These are phyloP conservation scores for Elaeis oleifera DNA, from an alignment of 202 grass and related monocot species.

Conservation along the genomic window DNA sequence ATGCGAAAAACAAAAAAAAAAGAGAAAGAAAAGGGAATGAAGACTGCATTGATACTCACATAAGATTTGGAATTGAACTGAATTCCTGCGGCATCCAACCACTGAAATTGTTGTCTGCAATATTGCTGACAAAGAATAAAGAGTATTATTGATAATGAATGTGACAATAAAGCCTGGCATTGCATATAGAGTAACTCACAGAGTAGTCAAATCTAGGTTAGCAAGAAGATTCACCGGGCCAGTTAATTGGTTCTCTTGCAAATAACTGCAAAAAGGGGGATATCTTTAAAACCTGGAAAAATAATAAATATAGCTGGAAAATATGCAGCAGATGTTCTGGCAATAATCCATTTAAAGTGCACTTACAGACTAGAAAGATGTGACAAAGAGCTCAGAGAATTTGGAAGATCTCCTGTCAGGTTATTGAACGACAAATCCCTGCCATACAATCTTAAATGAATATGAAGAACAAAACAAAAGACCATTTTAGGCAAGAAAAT, in stretches of 20 bases:
- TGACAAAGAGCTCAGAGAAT: slow-evolving; percentile 67
- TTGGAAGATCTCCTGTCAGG: slow-evolving; percentile 78
- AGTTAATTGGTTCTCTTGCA: slow-evolving; percentile 82
- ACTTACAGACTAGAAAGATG: slow-evolving; percentile 94
- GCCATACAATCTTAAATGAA: slow-evolving; percentile 44
- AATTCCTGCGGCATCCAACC: slow-evolving; percentile 93
- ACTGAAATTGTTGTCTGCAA: slow-evolving; percentile 90
- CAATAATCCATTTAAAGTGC: slow-evolving; percentile 10
- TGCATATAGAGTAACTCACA: slow-evolving; percentile 45
- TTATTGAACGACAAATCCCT: slow-evolving; percentile 96
- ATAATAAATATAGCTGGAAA: slow-evolving; percentile 1
- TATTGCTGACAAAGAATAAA: slow-evolving; percentile 53
- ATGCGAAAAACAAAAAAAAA: not conserved
- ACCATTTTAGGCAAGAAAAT: too few species aligned
- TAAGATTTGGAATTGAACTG: slow-evolving; percentile 75
- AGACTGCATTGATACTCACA: slow-evolving; percentile 35
- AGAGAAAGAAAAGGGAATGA: slow-evolving; percentile 1
- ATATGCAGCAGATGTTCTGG: slow-evolving; percentile 11
- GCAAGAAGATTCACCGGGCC: slow-evolving; percentile 77
- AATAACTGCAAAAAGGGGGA: slow-evolving; percentile 52
- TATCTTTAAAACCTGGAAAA: slow-evolving; percentile 20
- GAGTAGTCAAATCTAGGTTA: slow-evolving; percentile 58
- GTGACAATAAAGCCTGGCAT: too few species aligned
- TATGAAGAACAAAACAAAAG: slow-evolving; percentile 6
- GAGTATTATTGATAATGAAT: slow-evolving; percentile 4